A percentile compares a stretch with the other conserved stretches of the same genome.
These are phyloP conservation scores for Lachnellula suecica DNA, from an alignment of 2,329 filamentous ascomycete species.

Conservation along the genomic window DNA sequence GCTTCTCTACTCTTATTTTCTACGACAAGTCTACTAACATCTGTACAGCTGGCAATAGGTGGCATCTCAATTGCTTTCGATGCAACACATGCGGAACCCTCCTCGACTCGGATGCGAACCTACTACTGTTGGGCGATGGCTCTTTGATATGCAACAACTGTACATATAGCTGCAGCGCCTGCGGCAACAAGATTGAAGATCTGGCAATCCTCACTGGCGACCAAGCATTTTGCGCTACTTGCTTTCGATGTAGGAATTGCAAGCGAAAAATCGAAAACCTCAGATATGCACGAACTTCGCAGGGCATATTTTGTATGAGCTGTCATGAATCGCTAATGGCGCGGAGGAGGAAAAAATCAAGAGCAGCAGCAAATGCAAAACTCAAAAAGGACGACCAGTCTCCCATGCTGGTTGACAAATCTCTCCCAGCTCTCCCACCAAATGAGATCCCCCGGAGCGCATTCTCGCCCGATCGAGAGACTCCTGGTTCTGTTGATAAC, in stretches of 20 bases:
- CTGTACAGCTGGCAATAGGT: slow-evolving; percentile 80
- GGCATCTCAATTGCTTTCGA: slow-evolving; percentile 98
- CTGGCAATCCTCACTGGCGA: slow-evolving; percentile 96
- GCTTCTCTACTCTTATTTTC: neutral
- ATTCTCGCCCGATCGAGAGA: slow-evolving; percentile 56
- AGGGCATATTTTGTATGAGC: slow-evolving; percentile 99
- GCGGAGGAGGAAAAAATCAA: slow-evolving; percentile 81
- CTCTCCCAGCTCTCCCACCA: slow-evolving; percentile 84
- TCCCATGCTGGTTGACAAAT: slow-evolving; percentile 82
- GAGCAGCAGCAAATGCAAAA: slow-evolving; percentile 62
- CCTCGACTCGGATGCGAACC: slow-evolving; percentile 96
- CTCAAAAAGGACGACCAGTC: slow-evolving; percentile 61
- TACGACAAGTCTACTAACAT: slow-evolving; percentile 24
- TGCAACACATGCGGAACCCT: slow-evolving; percentile 95
- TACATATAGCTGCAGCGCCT: slow-evolving; percentile 97
- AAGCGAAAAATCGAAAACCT: slow-evolving; percentile 99
- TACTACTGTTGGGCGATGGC: slow-evolving; percentile 93
- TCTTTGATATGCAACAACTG: slow-evolving; percentile 99
- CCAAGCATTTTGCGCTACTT: slow-evolving; percentile 95
- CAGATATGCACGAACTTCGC: slow-evolving; percentile 93
- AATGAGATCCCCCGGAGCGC: slow-evolving; percentile 64
- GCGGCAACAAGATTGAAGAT: slow-evolving; percentile 97
- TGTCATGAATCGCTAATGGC: slow-evolving; percentile 98
- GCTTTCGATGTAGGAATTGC: slow-evolving; percentile 96
- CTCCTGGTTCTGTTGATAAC: slow-evolving; percentile 58